Evolutionary conservation across 306 rosid genomes (phyloP).

Genomic region (Lathyrus oleraceus): DNA sequence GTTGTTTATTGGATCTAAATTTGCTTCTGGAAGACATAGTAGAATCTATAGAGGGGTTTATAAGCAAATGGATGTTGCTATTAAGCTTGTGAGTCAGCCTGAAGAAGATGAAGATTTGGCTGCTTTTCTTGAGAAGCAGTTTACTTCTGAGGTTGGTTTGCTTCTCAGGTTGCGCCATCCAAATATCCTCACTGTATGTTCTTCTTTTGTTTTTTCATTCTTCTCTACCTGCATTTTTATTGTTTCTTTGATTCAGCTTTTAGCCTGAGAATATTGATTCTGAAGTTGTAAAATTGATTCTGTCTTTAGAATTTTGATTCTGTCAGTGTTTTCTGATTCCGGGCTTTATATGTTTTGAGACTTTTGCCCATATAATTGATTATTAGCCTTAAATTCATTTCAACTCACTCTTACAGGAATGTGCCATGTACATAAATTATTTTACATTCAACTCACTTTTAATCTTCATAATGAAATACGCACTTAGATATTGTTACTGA

Average conservation of each 20-base stretch:
- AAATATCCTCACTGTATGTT: constrained; percentile 81
- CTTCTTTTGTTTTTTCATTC: constrained; percentile 23
- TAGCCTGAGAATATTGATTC: not conserved
- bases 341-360: not conserved
- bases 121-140: constrained; percentile 71
- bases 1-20: constrained; percentile 70
- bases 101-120: constrained; percentile 85
- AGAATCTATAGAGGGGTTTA: constrained; percentile 89
- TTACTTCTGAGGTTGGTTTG: constrained; percentile 83
- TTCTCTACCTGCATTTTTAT: constrained; percentile 1
- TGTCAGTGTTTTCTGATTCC: not conserved
- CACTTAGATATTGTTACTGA: not conserved
- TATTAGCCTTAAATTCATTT: not conserved
- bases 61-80: constrained; percentile 80
- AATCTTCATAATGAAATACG: not conserved
- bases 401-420: not conserved
- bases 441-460: not conserved
- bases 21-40: constrained; percentile 89
- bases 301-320: not conserved
- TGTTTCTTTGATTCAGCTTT: not conserved
- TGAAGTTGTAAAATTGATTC: not conserved
- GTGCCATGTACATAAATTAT: not conserved
- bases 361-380: not conserved
- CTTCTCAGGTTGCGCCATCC: constrained; percentile 72
- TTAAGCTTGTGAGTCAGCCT: constrained; percentile 84